Evolutionary conservation across 1,139 yeast genomes (phyloP).

Genomic region (Pichia sp.): DNA sequence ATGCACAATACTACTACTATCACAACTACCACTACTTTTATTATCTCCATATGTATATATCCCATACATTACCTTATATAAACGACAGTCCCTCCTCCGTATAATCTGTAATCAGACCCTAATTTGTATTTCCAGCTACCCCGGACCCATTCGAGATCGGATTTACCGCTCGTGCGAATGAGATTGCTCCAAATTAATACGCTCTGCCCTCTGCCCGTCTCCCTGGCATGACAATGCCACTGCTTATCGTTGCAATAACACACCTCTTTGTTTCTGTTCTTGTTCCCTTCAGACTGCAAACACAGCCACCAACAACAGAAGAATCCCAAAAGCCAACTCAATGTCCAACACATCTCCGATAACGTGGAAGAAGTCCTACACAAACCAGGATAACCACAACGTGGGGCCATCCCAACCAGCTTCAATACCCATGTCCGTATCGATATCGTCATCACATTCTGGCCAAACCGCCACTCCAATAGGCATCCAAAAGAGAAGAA

Average conservation of each 20-base stretch:
- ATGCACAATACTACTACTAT: neutral
- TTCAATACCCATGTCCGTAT: neutral
- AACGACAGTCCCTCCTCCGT: too few species aligned
- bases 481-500: slow-evolving; percentile 19
- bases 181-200: too few species aligned
- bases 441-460: neutral
- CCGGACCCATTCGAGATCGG: too few species aligned
- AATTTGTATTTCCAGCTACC: too few species aligned
- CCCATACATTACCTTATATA: too few species aligned
- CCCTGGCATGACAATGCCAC: too few species aligned
- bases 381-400: neutral
- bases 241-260: too few species aligned
- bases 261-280: too few species aligned
- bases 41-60: neutral
- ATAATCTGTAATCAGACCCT: neutral
- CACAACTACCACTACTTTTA: neutral
- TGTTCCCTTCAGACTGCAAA: too few species aligned
- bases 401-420: neutral
- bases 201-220: too few species aligned
- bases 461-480: slow-evolving; percentile 3
- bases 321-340: neutral
- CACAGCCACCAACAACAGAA: too few species aligned
- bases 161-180: too few species aligned
- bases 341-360: slow-evolving; percentile 1
- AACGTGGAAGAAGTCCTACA: slow-evolving; percentile 2